Conservation (phyloP, 805 yeast genomes). For the Brettanomyces custersianus region DNA sequence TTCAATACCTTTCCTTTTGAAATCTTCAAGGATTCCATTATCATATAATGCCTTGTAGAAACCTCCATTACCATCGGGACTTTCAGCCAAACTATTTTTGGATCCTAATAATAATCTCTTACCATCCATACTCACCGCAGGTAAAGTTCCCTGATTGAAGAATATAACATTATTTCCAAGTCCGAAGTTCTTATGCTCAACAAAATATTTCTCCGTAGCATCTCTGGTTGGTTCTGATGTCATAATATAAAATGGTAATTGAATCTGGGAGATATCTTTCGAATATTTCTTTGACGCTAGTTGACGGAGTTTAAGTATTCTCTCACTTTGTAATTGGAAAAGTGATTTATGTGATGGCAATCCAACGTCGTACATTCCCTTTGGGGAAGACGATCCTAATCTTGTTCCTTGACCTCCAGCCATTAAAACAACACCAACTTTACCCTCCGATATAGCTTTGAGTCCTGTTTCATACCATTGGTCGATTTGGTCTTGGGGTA, state of each 20-base stretch:
- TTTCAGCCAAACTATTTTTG: slow-evolving; percentile 51
- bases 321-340: slow-evolving; percentile 90
- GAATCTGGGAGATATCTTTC: slow-evolving; percentile 13
- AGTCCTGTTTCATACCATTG: slow-evolving; percentile 42
- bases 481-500: slow-evolving; percentile 21
- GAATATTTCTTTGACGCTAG: slow-evolving; percentile 31
- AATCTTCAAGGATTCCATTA: slow-evolving; percentile 60
- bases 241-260: slow-evolving; percentile 85
- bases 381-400: slow-evolving; percentile 81
- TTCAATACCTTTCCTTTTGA: slow-evolving; percentile 57
- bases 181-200: slow-evolving; percentile 60
- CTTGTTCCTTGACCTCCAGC: slow-evolving; percentile 99
- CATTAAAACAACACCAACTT: slow-evolving; percentile 85
- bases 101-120: slow-evolving; percentile 52
- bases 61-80: slow-evolving; percentile 99
- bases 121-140: slow-evolving; percentile 74
- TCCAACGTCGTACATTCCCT: slow-evolving; percentile 86
- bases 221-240: slow-evolving; percentile 81
- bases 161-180: slow-evolving; percentile 57
- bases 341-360: slow-evolving; percentile 78
- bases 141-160: slow-evolving; percentile 92
- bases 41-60: slow-evolving; percentile 72
- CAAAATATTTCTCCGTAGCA: slow-evolving; percentile 67
- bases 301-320: slow-evolving; percentile 54
- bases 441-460: slow-evolving; percentile 54